Evolutionary conservation across 140 eudicot species (phyloP).

Genomic region (Anethum foeniculum): DNA sequence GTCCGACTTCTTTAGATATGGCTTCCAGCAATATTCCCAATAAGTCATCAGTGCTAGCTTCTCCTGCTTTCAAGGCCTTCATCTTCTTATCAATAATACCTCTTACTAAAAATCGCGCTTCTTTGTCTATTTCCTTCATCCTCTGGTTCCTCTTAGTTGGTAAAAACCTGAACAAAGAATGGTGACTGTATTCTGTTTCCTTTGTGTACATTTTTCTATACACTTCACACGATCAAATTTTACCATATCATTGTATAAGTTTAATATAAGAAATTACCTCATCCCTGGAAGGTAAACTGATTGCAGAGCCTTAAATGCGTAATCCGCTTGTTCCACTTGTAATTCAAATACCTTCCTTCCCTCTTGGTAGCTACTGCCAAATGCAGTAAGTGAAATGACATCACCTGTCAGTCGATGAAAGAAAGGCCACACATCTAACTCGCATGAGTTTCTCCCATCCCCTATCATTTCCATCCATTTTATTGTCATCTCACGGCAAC

Average conservation of each 20-base stretch:
- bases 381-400: conserved; percentile 20
- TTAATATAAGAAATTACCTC: background rate
- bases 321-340: conserved; percentile 15
- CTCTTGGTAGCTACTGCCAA: conserved; percentile 24
- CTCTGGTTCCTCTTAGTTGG: conserved; percentile 24
- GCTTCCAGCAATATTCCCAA: conserved; percentile 25
- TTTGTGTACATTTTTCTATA: background rate
- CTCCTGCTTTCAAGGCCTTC: conserved; percentile 15
- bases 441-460: conserved; percentile 4
- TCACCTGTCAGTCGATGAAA: conserved; percentile 16
- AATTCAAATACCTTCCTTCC: conserved; percentile 22
- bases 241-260: background rate
- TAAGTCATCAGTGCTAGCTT: conserved; percentile 13
- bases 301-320: background rate
- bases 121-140: conserved; percentile 19
- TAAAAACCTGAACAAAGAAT: conserved; percentile 6
- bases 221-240: background rate
- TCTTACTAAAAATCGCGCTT: background rate
- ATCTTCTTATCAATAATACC: conserved; percentile 16
- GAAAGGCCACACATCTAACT: conserved; percentile 23
- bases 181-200: background rate
- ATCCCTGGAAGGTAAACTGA: conserved; percentile 23
- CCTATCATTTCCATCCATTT: conserved; percentile 21
- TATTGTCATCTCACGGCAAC: conserved; percentile 12
- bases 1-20: conserved; percentile 5